Percentiles rank a stretch among this genome's conserved stretches.
Conservation (phyloP, 176 grass and related monocot species). For the Puccinellia tenuiflora region DNA sequence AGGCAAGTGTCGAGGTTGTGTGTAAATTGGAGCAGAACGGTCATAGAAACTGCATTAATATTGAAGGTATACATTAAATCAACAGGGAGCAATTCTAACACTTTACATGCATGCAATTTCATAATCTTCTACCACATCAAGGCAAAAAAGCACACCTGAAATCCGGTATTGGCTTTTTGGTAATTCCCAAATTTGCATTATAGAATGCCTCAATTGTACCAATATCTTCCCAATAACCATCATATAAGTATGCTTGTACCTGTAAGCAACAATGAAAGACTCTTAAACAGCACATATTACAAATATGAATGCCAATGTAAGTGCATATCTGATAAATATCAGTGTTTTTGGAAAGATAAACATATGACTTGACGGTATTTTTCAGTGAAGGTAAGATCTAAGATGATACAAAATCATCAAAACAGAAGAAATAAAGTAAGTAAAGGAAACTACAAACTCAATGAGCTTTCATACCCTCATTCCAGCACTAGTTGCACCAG, state of each 20-base stretch:
- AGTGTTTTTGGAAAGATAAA: not conserved
- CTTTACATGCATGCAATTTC: not conserved
- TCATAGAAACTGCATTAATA: conserved; percentile 86
- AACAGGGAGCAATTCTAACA: conserved; percentile 9
- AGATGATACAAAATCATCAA: not conserved
- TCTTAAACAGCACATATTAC: not conserved
- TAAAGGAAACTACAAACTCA: conserved; percentile 3
- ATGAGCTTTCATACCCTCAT: conserved; percentile 70
- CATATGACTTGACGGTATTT: not conserved
- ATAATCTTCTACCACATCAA: not conserved
- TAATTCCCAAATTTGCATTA: conserved; percentile 93
- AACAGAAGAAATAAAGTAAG: conserved; percentile 2
- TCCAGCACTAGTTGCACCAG: conserved; percentile 80
- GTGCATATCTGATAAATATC: not conserved
- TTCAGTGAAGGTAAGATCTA: not conserved
- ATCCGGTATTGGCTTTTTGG: conserved; percentile 92
- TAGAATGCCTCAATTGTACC: conserved; percentile 89
- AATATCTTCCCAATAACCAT: conserved; percentile 99
- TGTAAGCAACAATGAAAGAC: conserved; percentile 13
- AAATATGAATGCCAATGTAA: not conserved
- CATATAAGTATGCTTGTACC: conserved; percentile 93
- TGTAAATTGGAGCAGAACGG: conserved; percentile 93
- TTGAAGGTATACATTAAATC: conserved; percentile 28
- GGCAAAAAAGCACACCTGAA: conserved; percentile 57
- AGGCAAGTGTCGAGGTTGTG: conserved; percentile 88